Base-by-base conservation (phyloP, 2,329 filamentous ascomycete genomes). In the Annulohypoxylon truncatum region DNA sequence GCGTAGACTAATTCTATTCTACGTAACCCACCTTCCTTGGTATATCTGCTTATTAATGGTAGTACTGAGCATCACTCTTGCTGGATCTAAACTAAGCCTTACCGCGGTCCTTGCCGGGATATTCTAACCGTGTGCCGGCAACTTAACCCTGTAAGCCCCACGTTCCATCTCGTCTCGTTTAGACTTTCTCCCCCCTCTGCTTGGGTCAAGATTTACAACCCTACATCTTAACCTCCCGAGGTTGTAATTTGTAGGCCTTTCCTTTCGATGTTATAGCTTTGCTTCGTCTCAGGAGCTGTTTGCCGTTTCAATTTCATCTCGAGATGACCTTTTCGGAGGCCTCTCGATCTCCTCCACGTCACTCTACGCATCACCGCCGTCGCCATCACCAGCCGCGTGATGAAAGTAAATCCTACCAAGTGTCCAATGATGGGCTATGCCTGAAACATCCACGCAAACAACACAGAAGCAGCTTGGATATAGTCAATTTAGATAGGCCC, bases 261-360 rank as follows among this genome's bases (percentile, higher is more conserved):
- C 42, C 31, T 57, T 53, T 59, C n/a, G 44, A 57, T 13, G 15
- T 53, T 55, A 38, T 51, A 55, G 53, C 40, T 61, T 66, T 68
- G 57, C 64, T 57, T 67, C 44, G 72, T 71, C 71, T 75, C 74
- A 74, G 65, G 51, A 57, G 47, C 65, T 62, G 40, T 61, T 59
- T 63, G 55, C 61, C 63, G 73, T 72, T 73, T 72, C 70, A 71
- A 68, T 53, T 29, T 8, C 61, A 61, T 61, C 67, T 68, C 58
- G 72, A 72, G 55, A 73, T 74, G 70, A 67, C 54, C 47, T 61
- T 48, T 47, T 61, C 66, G 69, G 71, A 73, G 67, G 61, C 70
- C 60, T 67, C 69, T 60, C 58, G 44, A 56, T 60, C 67, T 63
- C 67, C 42, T 64, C 68, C 60, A 65, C 69, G 63, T 71, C 64